Base-by-base conservation (phyloP, 2,329 filamentous ascomycete genomes). In the Didymella exigua region DNA sequence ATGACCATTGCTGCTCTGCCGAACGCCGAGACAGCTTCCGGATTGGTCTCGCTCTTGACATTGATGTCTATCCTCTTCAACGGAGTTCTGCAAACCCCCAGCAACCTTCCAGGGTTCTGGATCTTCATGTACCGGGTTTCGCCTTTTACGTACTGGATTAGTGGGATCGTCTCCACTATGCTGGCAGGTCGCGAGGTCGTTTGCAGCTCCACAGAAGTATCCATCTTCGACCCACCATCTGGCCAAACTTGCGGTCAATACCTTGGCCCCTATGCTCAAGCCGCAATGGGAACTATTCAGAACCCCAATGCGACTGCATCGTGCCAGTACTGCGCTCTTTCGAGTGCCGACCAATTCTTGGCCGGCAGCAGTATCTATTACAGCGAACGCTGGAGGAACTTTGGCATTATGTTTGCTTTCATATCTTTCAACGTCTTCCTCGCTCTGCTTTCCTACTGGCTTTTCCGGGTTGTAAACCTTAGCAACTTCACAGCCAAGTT, bases 111-210 rank as follows among this genome's bases (percentile, higher is more conserved):
- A 0, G 81, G 84, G 0, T 91, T 91, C 77, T 92, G 89, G 89
- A 85, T 85, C 57, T 91, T 90, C 76, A 91, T 91, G 88, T 89
- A 90, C 72, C 81, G 84, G 23, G 78, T 85, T 10, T 86, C 82
- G 0, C 87, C 86, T 0, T 86, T 89, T 55, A 89, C 86, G 0
- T 90, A 90, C 72, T 85, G 81, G 79, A 66, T 80, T 18, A 66
- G 58, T 16, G 76, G 75, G 9, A 73, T 79, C 31, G 70, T 76
- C 2, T 62, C 70, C 5, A 73, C 76, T 0, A 72, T 75, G 67
- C 68, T 87, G 0, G 73, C 76, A 2, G 72, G 66, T 0, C 78
- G 78, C 1, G 60, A 71, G 8, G 83, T 87, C 34, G 74, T 70
- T 19, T 87, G 82, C 59, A 67, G 73, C 11, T 37, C 54, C 62